Evolutionary conservation across 1,284 basidiomycete species (phyloP).

Genomic region (Fomitiporia mediterranea): DNA sequence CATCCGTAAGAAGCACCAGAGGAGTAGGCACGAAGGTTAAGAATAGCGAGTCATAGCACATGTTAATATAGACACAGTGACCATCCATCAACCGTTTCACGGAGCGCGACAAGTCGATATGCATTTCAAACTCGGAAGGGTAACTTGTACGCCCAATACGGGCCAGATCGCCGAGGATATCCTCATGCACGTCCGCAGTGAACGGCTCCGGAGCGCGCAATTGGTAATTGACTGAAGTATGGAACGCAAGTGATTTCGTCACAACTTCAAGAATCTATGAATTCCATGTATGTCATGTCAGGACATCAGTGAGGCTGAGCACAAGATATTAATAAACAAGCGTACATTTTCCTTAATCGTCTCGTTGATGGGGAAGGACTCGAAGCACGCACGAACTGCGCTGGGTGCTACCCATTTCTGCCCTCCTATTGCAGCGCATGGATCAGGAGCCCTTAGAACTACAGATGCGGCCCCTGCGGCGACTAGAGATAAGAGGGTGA

Average conservation of each 20-base stretch:
- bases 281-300: constrained; percentile 16
- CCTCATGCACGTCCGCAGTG: constrained; percentile 50
- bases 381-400: constrained; percentile 47
- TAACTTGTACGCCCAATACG: constrained; percentile 43
- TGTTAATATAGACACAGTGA: constrained; percentile 51
- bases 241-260: constrained; percentile 55
- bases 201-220: constrained; percentile 49
- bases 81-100: constrained; percentile 56
- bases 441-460: constrained; percentile 31
- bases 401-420: constrained; percentile 49
- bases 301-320: not conserved
- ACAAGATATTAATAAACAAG: not conserved
- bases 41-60: constrained; percentile 52
- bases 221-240: constrained; percentile 57
- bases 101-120: constrained; percentile 47
- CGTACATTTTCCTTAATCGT: constrained; percentile 45
- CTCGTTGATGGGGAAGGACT: constrained; percentile 41
- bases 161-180: constrained; percentile 45
- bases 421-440: constrained; percentile 46
- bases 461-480: not conserved
- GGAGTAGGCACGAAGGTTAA: constrained; percentile 52
- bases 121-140: constrained; percentile 48
- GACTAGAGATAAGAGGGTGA: not conserved
- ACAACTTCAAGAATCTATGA: constrained; percentile 49
- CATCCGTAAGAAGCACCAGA: constrained; percentile 45